Evolutionary conservation across 2,329 filamentous ascomycete species (phyloP).

Genomic region (Beauveria caledonica): DNA sequence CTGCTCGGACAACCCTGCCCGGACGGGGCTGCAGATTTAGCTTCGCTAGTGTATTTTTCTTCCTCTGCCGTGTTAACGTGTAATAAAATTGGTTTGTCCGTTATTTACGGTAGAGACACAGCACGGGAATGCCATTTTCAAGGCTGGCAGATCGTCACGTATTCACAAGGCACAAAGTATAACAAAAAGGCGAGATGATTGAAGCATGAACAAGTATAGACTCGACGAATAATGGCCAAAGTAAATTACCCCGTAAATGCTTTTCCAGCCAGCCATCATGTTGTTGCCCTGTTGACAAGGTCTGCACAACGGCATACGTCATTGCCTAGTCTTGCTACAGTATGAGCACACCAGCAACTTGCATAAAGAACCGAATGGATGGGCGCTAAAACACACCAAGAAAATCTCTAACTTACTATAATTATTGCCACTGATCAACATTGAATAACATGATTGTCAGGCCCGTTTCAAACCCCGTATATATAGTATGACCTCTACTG

Average conservation of each 20-base stretch:
- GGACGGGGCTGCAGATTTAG: not conserved
- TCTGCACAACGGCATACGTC: not conserved
- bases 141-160: too few species aligned
- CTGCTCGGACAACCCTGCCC: constrained; percentile 3
- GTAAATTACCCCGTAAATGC: too few species aligned
- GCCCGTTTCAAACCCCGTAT: not conserved
- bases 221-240: too few species aligned
- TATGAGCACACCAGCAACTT: too few species aligned
- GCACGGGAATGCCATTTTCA: not conserved
- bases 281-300: not conserved
- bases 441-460: not conserved
- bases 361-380: not conserved
- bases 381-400: not conserved
- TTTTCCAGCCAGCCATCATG: not conserved
- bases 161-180: too few species aligned
- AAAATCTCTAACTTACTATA: too few species aligned
- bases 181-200: too few species aligned
- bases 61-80: not conserved
- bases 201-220: too few species aligned
- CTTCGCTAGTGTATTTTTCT: not conserved
- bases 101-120: too few species aligned
- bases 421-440: not conserved
- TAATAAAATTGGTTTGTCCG: too few species aligned
- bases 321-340: not conserved
- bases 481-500: not conserved